Percentiles rank a stretch among this genome's conserved stretches.
phyloP scores from a whole-genome alignment of 1,284 basidiomycete species.

The Bondarzewia mesenterica region DNA sequence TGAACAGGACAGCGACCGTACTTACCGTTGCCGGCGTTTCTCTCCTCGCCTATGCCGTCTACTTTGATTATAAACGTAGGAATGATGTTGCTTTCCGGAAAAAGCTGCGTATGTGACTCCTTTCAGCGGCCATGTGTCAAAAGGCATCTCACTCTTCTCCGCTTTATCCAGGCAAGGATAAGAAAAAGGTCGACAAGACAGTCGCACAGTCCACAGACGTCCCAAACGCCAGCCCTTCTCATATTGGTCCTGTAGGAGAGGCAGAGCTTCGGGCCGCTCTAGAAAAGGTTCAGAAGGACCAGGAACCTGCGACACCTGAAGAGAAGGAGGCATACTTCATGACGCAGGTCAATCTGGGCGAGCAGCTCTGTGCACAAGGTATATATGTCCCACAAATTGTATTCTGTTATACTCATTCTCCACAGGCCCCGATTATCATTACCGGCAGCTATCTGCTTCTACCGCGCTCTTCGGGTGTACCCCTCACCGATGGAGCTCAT shows the following conservation, averaged over 20 bases:
- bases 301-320: constrained; percentile 57
- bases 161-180: constrained; percentile 66
- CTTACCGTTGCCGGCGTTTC: constrained; percentile 63
- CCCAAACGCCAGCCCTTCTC: constrained; percentile 16
- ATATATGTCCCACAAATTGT: constrained; percentile 10
- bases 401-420: not conserved
- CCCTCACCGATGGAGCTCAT: constrained; percentile 89
- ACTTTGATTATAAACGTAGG: constrained; percentile 93
- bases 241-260: constrained; percentile 22
- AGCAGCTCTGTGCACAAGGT: constrained; percentile 80
- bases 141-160: not conserved
- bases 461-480: constrained; percentile 90
- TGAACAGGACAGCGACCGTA: constrained; percentile 24
- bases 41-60: constrained; percentile 74
- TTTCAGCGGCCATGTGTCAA: constrained; percentile 9
- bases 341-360: constrained; percentile 81
- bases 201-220: constrained; percentile 36
- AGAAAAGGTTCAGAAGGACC: constrained; percentile 55
- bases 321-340: constrained; percentile 88
- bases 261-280: constrained; percentile 55
- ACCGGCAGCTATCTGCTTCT: constrained; percentile 85
- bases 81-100: constrained; percentile 87
- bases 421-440: constrained; percentile 71
- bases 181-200: constrained; percentile 81
- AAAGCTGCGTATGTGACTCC: constrained; percentile 76